These are phyloP conservation scores for Thinopyrum elongatum DNA, from an alignment of 176 grass and related monocot genomes.

Conservation along the genomic window DNA sequence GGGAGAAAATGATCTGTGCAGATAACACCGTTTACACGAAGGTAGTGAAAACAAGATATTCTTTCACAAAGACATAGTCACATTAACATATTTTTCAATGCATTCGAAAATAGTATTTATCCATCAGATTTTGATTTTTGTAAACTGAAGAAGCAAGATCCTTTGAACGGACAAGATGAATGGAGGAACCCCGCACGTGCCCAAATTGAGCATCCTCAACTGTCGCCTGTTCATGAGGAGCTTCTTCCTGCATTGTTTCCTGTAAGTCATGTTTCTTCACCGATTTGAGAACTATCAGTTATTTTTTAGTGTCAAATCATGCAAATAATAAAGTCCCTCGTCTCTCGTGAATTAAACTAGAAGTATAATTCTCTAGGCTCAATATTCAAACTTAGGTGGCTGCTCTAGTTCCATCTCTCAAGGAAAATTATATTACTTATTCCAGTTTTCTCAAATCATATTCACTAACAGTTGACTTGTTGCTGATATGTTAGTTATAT, in stretches of 20 bases:
- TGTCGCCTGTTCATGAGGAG: conserved; percentile 73
- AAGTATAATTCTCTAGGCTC: background rate
- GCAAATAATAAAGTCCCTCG: background rate
- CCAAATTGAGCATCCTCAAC: conserved; percentile 59
- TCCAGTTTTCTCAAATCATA: no score
- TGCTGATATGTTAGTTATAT: no score
- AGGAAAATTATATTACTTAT: no score
- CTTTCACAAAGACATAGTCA: conserved; percentile 1
- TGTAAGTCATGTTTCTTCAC: conserved; percentile 40
- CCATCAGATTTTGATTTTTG: conserved; percentile 24
- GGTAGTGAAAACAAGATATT: conserved; percentile 22
- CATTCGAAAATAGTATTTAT: background rate
- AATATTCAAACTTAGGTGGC: background rate
- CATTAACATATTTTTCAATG: background rate
- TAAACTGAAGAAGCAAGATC: conserved; percentile 66
- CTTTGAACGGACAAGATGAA: conserved; percentile 34
- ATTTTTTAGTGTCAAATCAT: background rate
- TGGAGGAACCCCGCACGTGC: conserved; percentile 33
- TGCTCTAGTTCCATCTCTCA: conserved; percentile 14
- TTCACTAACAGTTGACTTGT: no score
- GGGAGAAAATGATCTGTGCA: conserved; percentile 88
- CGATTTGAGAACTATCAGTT: background rate
- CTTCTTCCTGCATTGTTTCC: conserved; percentile 8
- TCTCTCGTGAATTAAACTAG: background rate
- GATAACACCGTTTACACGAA: conserved; percentile 56